Conservation (phyloP, 1,284 basidiomycete species). For the Pseudozyma hubeiensis region DNA sequence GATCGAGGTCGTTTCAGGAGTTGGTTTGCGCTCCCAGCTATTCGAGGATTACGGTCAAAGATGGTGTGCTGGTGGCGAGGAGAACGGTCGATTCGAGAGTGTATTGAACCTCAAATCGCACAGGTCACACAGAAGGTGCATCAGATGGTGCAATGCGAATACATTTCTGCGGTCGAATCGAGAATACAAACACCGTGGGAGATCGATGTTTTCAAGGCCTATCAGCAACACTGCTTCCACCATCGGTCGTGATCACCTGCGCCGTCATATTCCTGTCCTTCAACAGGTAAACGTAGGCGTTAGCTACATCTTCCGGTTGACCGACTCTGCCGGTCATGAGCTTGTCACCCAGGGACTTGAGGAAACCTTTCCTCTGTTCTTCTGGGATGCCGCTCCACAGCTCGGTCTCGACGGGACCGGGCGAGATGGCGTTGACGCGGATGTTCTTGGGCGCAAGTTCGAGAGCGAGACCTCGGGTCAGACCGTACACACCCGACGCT, state of each 20-base stretch:
- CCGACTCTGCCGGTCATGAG: conserved; percentile 27
- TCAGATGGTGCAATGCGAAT: no score
- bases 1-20: conserved; percentile 7
- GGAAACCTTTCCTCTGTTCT: conserved; percentile 2
- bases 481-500: conserved; percentile 21
- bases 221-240: conserved; percentile 26
- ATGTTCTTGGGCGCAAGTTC: conserved; percentile 34
- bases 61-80: conserved; percentile 8
- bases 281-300: conserved; percentile 44
- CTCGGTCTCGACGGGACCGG: conserved; percentile 44
- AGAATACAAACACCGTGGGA: no score
- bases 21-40: conserved; percentile 20
- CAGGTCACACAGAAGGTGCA: no score
- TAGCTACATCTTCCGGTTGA: conserved; percentile 24
- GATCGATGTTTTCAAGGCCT: background rate
- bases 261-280: conserved; percentile 52
- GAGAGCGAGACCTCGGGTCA: conserved; percentile 32
- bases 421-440: conserved; percentile 44
- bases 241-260: conserved; percentile 24
- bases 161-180: no score
- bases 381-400: conserved; percentile 32
- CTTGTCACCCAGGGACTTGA: background rate
- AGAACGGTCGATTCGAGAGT: conserved; percentile 10
- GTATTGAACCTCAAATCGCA: background rate
- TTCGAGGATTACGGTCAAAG: conserved; percentile 19